Evolutionary conservation across 2,329 filamentous ascomycete species (phyloP).

Genomic region (Myriangium duriaei): DNA sequence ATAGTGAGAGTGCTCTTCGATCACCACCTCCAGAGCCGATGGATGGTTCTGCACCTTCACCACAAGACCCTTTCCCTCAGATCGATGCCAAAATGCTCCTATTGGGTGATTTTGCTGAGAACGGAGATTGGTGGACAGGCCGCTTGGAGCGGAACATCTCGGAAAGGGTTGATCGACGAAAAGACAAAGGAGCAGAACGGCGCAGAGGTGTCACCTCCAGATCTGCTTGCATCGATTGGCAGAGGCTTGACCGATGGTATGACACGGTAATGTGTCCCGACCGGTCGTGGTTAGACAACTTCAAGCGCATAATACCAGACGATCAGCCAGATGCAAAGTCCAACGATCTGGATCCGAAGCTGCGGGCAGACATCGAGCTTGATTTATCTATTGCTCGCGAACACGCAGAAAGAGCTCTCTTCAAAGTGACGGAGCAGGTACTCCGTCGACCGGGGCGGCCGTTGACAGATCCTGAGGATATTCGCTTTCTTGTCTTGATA

Average conservation of each 20-base stretch:
- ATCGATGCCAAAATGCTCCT: slow-evolving; percentile 64
- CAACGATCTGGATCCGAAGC: not conserved
- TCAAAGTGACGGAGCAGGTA: slow-evolving; percentile 68
- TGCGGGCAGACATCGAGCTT: slow-evolving; percentile 32
- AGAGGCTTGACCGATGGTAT: slow-evolving; percentile 62
- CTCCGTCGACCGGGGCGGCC: slow-evolving; percentile 66
- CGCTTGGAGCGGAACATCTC: slow-evolving; percentile 26
- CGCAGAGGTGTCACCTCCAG: slow-evolving; percentile 39
- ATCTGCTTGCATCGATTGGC: slow-evolving; percentile 65
- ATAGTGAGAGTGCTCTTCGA: slow-evolving; percentile 33
- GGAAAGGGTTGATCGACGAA: slow-evolving; percentile 19
- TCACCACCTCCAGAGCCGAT: slow-evolving; percentile 25
- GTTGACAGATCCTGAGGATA: slow-evolving; percentile 54
- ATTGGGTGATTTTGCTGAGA: slow-evolving; percentile 65
- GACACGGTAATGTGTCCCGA: slow-evolving; percentile 55
- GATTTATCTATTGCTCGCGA: slow-evolving; percentile 50
- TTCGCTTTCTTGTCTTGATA: slow-evolving; percentile 67
- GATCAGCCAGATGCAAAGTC: slow-evolving; percentile 11
- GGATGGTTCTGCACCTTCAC: slow-evolving; percentile 16
- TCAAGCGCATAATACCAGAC: slow-evolving; percentile 29
- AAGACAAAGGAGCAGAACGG: not conserved
- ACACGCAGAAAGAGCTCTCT: slow-evolving; percentile 54
- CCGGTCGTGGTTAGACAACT: slow-evolving; percentile 49
- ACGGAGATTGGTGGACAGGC: slow-evolving; percentile 72
- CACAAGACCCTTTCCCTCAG: slow-evolving; percentile 26